Percentiles rank a stretch among this genome's conserved stretches.
Evolutionary conservation across 2,329 filamentous ascomycete genomes (phyloP).

Genomic region (Hypoxylon rubiginosum): DNA sequence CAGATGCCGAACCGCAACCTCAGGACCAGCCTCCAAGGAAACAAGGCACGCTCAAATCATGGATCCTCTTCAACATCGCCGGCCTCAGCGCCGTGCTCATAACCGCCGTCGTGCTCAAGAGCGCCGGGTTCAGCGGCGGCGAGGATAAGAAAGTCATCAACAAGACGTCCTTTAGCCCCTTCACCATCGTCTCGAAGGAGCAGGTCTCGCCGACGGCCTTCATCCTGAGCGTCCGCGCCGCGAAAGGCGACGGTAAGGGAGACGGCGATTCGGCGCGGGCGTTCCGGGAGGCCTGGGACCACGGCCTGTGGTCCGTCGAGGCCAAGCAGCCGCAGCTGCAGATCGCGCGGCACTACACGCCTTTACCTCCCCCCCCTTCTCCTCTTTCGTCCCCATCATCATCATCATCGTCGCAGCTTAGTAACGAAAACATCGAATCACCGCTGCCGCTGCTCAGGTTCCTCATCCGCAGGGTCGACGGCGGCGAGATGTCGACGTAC

Average conservation of each 20-base stretch:
- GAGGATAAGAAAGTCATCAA: constrained; percentile 60
- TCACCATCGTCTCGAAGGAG: constrained; percentile 72
- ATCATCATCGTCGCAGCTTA: background rate
- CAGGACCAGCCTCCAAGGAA: background rate
- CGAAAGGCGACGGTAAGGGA: constrained; percentile 24
- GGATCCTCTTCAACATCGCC: constrained; percentile 31
- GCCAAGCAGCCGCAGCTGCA: constrained; percentile 95
- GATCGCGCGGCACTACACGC: constrained; percentile 92
- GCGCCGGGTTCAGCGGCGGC: constrained; percentile 3
- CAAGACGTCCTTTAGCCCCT: constrained; percentile 72
- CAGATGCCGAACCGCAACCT: background rate
- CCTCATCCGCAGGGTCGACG: constrained; percentile 81
- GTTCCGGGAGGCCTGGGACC: constrained; percentile 63
- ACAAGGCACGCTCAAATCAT: background rate
- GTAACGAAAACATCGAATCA: background rate
- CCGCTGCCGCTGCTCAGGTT: constrained; percentile 75
- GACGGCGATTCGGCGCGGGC: constrained; percentile 34
- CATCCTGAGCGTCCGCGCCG: constrained; percentile 71
- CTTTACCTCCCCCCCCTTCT: constrained; percentile 71
- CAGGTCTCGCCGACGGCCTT: constrained; percentile 76
- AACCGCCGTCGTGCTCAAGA: constrained; percentile 17
- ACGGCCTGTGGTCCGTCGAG: constrained; percentile 88
- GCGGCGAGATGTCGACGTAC: constrained; percentile 89
- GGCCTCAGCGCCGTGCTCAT: constrained; percentile 24
- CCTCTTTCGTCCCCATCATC: background rate